phyloP scores from a whole-genome alignment of 148 eudicot genomes.

The Arctostaphylos glauca region DNA sequence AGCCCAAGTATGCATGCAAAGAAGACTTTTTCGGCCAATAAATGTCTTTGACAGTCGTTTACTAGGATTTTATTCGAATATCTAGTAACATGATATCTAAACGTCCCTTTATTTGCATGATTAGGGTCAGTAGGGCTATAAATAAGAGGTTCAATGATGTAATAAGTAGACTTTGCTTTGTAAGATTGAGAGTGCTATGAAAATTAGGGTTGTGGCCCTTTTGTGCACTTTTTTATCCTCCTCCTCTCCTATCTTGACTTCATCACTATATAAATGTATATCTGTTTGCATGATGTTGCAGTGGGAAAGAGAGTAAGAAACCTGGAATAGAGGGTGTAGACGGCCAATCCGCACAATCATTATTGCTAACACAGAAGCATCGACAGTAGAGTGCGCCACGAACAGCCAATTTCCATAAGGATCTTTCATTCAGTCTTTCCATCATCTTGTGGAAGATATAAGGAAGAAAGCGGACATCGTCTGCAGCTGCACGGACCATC shows the following conservation, averaged over 20 bases:
- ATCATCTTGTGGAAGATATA: constrained; percentile 79
- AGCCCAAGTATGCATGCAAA: too few species aligned
- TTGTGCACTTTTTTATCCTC: too few species aligned
- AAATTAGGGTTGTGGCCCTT: too few species aligned
- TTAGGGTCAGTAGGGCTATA: too few species aligned
- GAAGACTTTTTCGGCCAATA: too few species aligned
- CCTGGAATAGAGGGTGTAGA: constrained; percentile 81
- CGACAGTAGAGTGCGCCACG: constrained; percentile 93
- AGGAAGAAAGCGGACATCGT: constrained; percentile 91
- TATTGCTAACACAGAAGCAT: constrained; percentile 70
- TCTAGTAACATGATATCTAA: too few species aligned
- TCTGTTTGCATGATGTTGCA: background rate
- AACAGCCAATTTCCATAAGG: constrained; percentile 81
- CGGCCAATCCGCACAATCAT: constrained; percentile 76
- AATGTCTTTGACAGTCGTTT: too few species aligned
- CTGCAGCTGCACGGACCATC: constrained; percentile 94
- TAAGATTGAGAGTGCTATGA: too few species aligned
- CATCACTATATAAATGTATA: background rate
- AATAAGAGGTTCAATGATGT: too few species aligned
- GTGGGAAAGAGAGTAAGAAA: constrained; percentile 21
- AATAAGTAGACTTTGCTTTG: too few species aligned
- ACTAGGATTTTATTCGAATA: too few species aligned
- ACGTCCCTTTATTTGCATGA: too few species aligned
- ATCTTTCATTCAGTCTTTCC: constrained; percentile 64
- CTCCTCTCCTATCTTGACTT: background rate